Evolutionary conservation across 345 rosid genomes (phyloP).

Genomic region (Gossypium ekmanianum): DNA sequence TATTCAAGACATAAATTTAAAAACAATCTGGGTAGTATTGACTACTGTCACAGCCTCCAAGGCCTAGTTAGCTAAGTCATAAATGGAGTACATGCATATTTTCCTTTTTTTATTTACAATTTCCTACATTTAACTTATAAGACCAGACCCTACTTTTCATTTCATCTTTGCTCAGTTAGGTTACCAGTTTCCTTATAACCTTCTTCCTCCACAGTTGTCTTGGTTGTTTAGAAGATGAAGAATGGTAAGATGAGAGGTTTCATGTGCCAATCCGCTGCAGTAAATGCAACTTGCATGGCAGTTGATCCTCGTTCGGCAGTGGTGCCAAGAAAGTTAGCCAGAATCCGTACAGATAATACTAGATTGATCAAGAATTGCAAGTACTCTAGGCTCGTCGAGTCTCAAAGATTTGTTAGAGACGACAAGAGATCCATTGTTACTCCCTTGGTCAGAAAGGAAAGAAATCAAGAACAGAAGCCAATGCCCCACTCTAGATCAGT

Average conservation of each 20-base stretch:
- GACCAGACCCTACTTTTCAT: background rate
- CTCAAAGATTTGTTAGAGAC: conserved; percentile 11
- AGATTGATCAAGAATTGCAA: conserved; percentile 19
- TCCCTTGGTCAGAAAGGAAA: conserved; percentile 18
- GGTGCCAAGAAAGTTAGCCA: conserved; percentile 33
- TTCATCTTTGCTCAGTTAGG: background rate
- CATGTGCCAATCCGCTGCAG: conserved; percentile 56
- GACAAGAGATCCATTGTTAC: conserved; percentile 4
- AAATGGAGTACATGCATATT: conserved; percentile 23
- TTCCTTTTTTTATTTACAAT: background rate
- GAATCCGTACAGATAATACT: conserved; percentile 8
- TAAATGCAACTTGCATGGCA: conserved; percentile 42
- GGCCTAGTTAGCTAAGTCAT: conserved; percentile 34
- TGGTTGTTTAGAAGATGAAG: background rate
- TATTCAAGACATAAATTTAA: no score
- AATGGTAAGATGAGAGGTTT: conserved; percentile 41
- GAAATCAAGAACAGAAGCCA: background rate
- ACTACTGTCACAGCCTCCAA: conserved; percentile 9
- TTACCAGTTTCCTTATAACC: background rate
- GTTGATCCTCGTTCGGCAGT: conserved; percentile 37
- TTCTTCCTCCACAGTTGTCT: background rate
- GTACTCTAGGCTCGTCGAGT: conserved; percentile 34
- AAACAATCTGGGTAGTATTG: no score
- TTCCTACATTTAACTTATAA: background rate
- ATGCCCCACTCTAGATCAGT: conserved; percentile 14